phyloP scores from a whole-genome alignment of 2,329 filamentous ascomycete species.

The Botrytis sinoallii region DNA sequence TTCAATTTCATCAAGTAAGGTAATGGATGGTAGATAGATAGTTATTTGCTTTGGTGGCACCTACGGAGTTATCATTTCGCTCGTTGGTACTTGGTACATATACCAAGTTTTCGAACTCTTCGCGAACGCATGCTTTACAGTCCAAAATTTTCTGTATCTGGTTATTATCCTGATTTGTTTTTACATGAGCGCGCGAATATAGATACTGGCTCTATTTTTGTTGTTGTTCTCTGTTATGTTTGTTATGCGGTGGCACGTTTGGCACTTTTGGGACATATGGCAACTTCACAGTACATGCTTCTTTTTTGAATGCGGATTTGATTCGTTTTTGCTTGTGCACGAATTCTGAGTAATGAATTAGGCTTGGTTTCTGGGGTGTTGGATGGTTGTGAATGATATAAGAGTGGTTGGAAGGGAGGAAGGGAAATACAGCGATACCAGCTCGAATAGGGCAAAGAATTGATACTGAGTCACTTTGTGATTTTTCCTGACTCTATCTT shows the following conservation, averaged over 20 bases:
- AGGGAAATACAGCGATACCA: background rate
- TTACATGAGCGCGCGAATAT: background rate
- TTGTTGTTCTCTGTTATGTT: background rate
- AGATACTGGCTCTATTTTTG: background rate
- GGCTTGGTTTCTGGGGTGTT: background rate
- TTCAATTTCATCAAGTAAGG: background rate
- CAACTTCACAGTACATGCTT: slow-evolving; percentile 15
- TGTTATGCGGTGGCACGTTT: background rate
- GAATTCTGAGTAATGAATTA: background rate
- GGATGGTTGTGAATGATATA: background rate
- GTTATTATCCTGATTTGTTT: background rate
- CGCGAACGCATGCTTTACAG: background rate
- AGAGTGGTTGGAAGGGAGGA: background rate
- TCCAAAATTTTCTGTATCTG: background rate
- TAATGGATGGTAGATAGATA: slow-evolving; percentile 10
- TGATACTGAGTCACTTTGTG: background rate
- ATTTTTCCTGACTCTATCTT: background rate
- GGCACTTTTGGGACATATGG: slow-evolving; percentile 2
- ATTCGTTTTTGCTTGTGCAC: background rate
- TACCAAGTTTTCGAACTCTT: background rate
- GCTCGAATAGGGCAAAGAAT: background rate
- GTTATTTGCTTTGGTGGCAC: slow-evolving; percentile 6
- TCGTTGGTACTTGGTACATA: background rate
- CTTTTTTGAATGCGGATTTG: background rate
- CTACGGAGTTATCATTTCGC: slow-evolving; percentile 2